Conservation (phyloP, 768 basidiomycete species). For the Collybia sordida region DNA sequence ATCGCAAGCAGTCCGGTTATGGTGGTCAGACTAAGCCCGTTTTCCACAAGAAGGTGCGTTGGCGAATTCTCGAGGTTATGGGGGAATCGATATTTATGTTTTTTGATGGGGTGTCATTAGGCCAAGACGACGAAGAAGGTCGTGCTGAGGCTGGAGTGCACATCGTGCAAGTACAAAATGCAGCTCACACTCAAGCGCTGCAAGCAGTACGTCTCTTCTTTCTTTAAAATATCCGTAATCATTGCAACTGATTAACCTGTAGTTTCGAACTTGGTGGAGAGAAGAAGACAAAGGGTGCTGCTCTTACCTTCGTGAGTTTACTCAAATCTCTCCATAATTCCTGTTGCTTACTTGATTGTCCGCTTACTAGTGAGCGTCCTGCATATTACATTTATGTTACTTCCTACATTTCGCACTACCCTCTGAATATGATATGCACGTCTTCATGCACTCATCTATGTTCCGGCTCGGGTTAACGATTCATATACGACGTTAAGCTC, state of each 20-base stretch:
- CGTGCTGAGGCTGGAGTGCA: constrained; percentile 96
- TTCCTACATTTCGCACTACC: constrained; percentile 7
- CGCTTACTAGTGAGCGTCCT: constrained; percentile 16
- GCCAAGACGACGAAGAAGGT: constrained; percentile 99
- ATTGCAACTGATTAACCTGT: neutral
- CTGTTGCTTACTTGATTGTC: neutral
- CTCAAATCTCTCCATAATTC: neutral
- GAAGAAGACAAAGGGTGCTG: constrained; percentile 99
- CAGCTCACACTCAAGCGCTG: constrained; percentile 95
- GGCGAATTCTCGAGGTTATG: neutral
- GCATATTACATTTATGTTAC: constrained; percentile 18
- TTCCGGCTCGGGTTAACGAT: too few relatives aligned
- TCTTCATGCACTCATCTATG: neutral
- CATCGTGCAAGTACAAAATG: constrained; percentile 98
- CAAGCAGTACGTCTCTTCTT: constrained; percentile 80
- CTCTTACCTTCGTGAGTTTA: constrained; percentile 84
- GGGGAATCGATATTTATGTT: neutral
- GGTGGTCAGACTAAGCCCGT: constrained; percentile 99
- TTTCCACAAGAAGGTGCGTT: constrained; percentile 98
- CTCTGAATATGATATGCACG: constrained; percentile 22
- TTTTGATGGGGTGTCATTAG: constrained; percentile 32
- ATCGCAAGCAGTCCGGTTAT: constrained; percentile 97
- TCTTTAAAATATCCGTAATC: neutral
- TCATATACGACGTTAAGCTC: too few relatives aligned
- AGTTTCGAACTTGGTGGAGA: constrained; percentile 99